phyloP scores from a whole-genome alignment of 169 alveolate genomes.

The Plasmodium billcollinsi region DNA sequence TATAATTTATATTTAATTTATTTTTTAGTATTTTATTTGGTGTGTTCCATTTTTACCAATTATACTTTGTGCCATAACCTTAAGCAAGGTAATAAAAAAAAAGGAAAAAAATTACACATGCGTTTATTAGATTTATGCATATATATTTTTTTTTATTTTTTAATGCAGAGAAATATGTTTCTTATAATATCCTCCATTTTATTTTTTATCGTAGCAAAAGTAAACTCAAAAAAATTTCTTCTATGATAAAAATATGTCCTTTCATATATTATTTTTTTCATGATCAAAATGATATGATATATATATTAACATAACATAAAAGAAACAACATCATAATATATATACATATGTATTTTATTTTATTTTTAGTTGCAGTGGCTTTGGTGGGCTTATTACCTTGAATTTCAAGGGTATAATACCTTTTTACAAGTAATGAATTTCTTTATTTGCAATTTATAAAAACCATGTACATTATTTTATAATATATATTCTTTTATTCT shows the following conservation, averaged over 20 bases:
- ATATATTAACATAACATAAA: too few species aligned
- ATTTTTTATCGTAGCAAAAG: constrained; percentile 56
- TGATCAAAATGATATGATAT: too few species aligned
- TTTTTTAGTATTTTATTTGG: constrained; percentile 91
- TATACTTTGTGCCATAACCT: constrained; percentile 79
- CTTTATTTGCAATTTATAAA: not conserved
- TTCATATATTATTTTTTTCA: too few species aligned
- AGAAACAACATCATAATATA: too few species aligned
- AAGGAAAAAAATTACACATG: not conserved
- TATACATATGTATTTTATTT: too few species aligned
- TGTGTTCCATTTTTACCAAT: constrained; percentile 90
- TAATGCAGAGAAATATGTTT: constrained; percentile 28
- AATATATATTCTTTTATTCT: constrained; percentile 1
- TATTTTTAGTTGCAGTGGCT: constrained; percentile 63
- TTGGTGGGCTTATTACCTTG: constrained; percentile 76
- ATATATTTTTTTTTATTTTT: not conserved
- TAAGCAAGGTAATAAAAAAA: constrained; percentile 45
- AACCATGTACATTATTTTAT: not conserved
- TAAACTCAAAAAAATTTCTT: constrained; percentile 12
- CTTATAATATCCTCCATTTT: constrained; percentile 29
- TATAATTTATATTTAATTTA: not conserved
- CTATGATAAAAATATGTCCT: too few species aligned
- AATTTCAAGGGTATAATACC: constrained; percentile 73
- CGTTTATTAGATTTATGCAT: constrained; percentile 8
- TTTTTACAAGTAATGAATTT: constrained; percentile 47